Percentiles rank a stretch among this genome's conserved stretches.
Evolutionary conservation across 257 asterid species (phyloP).

Genomic region (Solanum pimpinellifolium): DNA sequence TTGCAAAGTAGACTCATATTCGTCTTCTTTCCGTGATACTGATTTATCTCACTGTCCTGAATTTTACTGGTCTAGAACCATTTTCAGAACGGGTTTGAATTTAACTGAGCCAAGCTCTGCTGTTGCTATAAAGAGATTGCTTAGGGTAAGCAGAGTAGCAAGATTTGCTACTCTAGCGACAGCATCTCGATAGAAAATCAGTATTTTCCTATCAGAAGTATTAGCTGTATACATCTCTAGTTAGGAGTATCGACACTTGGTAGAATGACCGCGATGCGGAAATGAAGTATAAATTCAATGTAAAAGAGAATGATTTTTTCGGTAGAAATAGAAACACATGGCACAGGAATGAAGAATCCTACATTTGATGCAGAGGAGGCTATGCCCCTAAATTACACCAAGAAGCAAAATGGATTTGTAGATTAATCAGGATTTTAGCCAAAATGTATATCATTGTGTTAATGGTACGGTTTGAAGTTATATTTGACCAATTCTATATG

Average conservation of each 20-base stretch:
- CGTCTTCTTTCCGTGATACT: neutral
- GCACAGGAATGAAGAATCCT: neutral
- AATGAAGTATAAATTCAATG: neutral
- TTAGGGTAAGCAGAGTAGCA: neutral
- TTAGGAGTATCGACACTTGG: neutral
- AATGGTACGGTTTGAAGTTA: neutral
- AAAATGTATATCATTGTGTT: neutral
- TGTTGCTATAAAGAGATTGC: neutral
- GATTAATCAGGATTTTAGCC: neutral
- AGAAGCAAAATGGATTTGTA: neutral
- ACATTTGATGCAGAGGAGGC: neutral
- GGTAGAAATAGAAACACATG: neutral
- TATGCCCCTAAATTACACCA: neutral
- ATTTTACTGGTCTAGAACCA: neutral
- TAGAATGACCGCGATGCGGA: neutral
- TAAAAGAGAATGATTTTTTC: neutral
- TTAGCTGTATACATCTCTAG: neutral
- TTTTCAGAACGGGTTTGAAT: neutral
- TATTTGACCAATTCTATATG: neutral
- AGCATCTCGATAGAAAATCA: neutral
- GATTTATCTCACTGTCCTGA: neutral
- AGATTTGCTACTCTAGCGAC: neutral
- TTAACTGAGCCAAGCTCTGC: neutral
- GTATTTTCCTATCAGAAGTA: neutral
- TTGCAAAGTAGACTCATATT: neutral